Base-by-base conservation (phyloP, 2,329 filamentous ascomycete genomes). In the Cladosporium sp. region DNA sequence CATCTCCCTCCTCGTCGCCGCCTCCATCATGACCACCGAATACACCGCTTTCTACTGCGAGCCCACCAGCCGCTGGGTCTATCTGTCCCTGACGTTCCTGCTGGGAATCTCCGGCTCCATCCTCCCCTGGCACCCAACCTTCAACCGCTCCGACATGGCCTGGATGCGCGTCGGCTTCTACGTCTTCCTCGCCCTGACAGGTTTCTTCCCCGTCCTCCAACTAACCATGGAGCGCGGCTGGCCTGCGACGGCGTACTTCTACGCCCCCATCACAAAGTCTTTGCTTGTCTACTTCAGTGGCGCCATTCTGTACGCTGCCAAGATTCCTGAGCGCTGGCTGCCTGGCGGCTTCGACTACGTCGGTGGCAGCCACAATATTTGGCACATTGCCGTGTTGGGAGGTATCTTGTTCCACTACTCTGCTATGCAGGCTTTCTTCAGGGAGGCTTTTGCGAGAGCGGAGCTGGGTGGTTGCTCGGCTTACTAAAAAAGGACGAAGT, bases 1-100 rank as follows among this genome's bases (percentile, higher is more conserved):
- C 56, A 99, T 99, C 65, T 96, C 92, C 1, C 80, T 99, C 51
- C 83, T 99, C 24, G 94, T 99, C 53, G 91, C 94, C 2, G 91
- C 94, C 9, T 96, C 90, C 57, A 99, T 99, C 76, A 91, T 97
- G 83, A 97, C 94, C 2, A 96, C 91, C 35, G 94, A 99, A 73
- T 99, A 97, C 77, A 97, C 94, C 0, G 94, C 93, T 22, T 99
- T 99, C 74, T 99, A 99, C 78, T 97, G 94, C 77, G 94, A 99
- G 68, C 92, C 94, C 3, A 68, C 89, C 47, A 92, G 89, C 65
- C 88, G 92, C 56, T 94, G 88, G 83, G 79, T 83, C 12, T 99
- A 97, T 75, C 94, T 99, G 78, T 74, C 82, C 40, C 78, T 89
- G 50, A 97, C 94, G 2, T 87, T 89, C 58, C 71, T 87, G 13